phyloP scores from a whole-genome alignment of 2,329 filamentous ascomycete species.

The Penicillium rolfsii region DNA sequence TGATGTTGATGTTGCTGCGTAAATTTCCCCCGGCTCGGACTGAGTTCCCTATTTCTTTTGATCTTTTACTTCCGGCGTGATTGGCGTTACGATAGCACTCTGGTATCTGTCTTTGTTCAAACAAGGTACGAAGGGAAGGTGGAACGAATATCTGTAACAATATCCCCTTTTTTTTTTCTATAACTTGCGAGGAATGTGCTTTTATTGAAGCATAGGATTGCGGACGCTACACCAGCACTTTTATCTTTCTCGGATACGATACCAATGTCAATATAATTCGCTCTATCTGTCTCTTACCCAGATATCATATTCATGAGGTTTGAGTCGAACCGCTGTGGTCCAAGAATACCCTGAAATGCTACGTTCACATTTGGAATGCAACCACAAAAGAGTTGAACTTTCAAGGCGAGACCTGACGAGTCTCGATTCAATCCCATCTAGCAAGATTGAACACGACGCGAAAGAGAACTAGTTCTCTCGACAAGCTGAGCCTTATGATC shows the following conservation, averaged over 20 bases:
- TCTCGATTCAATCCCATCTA: constrained; percentile 25
- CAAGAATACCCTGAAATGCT: too few relatives aligned
- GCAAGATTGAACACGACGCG: constrained; percentile 4
- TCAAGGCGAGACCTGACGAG: constrained; percentile 3
- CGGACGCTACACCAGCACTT: not conserved
- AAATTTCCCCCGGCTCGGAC: not conserved
- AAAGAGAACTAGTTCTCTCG: constrained; percentile 18
- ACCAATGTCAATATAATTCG: constrained; percentile 17
- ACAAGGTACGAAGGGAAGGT: constrained; percentile 1
- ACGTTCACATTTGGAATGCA: not conserved
- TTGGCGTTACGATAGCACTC: constrained; percentile 11
- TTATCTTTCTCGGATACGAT: not conserved
- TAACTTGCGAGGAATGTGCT: not conserved
- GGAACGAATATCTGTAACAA: constrained; percentile 27
- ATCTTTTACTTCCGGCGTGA: constrained; percentile 13
- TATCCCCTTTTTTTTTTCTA: constrained; percentile 19
- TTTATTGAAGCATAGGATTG: not conserved
- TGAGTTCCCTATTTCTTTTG: not conserved
- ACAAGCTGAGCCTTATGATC: constrained; percentile 22
- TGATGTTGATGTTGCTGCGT: constrained; percentile 17
- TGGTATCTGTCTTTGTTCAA: constrained; percentile 9
- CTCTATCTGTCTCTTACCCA: not conserved
- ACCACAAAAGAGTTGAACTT: not conserved
- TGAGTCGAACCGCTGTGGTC: not conserved
- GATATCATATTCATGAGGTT: not conserved